Conservation (phyloP, 495 filamentous ascomycete species). For the Penicillium lividum region DNA sequence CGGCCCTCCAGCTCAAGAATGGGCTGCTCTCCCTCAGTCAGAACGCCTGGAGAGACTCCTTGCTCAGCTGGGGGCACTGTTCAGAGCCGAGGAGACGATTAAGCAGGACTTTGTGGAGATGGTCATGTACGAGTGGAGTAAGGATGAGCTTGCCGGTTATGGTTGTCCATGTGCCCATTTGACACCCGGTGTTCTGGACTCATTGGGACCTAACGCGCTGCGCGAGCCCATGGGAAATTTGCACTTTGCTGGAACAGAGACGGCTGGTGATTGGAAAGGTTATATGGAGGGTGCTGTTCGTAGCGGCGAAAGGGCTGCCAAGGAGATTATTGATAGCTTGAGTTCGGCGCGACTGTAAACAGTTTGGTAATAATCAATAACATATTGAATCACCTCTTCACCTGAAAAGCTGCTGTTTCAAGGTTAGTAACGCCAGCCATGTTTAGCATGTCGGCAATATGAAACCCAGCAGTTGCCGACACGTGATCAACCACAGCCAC, state of each 20-base stretch:
- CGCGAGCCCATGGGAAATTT: constrained; percentile 31
- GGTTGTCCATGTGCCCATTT: constrained; percentile 29
- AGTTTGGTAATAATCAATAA: background rate
- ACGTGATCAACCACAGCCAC: too few species aligned
- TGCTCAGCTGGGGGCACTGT: constrained; percentile 15
- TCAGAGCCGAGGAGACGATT: background rate
- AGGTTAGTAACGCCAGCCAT: background rate
- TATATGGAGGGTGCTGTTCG: constrained; percentile 53
- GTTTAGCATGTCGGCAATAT: background rate
- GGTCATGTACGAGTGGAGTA: constrained; percentile 29
- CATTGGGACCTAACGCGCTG: constrained; percentile 21
- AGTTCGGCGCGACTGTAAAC: background rate
- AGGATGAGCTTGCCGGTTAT: constrained; percentile 23
- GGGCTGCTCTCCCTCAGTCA: constrained; percentile 23
- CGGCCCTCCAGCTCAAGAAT: constrained; percentile 33
- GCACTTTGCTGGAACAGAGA: constrained; percentile 53
- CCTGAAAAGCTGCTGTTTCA: too few species aligned
- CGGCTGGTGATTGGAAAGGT: constrained; percentile 44
- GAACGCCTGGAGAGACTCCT: constrained; percentile 15
- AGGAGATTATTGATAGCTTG: constrained; percentile 30
- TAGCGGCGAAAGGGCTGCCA: constrained; percentile 37
- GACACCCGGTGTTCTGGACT: constrained; percentile 27
- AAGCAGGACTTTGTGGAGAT: constrained; percentile 19
- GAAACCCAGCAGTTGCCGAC: too few species aligned
- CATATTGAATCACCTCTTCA: too few species aligned